Base-by-base conservation (phyloP, 805 yeast genomes). In the Metschnikowia baotianmanensis region DNA sequence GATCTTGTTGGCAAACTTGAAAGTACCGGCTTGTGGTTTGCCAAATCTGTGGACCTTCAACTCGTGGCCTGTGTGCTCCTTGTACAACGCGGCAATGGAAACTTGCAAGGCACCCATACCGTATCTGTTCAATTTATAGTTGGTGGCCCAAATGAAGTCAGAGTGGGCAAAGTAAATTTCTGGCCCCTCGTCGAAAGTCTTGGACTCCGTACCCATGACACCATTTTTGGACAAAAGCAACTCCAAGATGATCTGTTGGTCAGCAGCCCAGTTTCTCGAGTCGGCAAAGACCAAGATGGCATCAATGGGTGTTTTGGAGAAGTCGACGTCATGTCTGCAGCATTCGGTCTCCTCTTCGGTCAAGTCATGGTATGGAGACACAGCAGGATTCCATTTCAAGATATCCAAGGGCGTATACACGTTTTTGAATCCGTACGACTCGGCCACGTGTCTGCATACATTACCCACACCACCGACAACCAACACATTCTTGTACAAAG, bases 91-190 rank as follows among this genome's bases (percentile, higher is more conserved):
- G 41, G 90, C 89, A 56, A 87, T 80, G 16, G 95, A 83, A 28
- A 86, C 89, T 62, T 87, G 96, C 49, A 88, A 71, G 3, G 96
- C 96, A 45, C 96, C 96, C 95, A 88, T 89, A 46, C 96, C 96
- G 58, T 88, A 86, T 59, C 96, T 74, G 13, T 88, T 79, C 47
- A 85, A 70, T 52, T 78, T 78, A 59, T 85, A 87, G 63, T 87
- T 85, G 3, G 96, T 86, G 10, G 96, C 91, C 96, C 96, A 88
- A 40, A 88, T 86, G 55, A 88, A 84, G 65, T 88, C 96, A 16
- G 91, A 84, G 61, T 88, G 95, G 30, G 95, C 95, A 71, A 87
- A 88, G 64, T 84, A 86, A 42, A 87, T 77, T 34, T 80, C 79
- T 24, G 95, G 93, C 27, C 90, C 90, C 48, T 86, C 89, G 45